Base-by-base conservation (phyloP, 345 rosid genomes). In the Pugionium dolabratum region DNA sequence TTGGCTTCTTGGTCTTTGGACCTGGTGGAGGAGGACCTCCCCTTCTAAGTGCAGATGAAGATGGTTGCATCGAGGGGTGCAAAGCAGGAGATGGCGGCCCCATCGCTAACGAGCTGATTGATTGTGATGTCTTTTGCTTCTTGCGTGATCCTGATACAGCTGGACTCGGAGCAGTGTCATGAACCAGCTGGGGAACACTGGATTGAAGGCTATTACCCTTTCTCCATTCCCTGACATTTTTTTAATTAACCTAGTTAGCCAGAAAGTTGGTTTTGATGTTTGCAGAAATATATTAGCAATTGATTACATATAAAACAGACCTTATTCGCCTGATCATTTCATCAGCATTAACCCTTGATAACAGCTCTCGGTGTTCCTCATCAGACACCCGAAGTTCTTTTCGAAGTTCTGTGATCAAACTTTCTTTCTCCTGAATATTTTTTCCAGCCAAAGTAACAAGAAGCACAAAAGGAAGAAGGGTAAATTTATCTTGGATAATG, bases 361-460 rank as follows among this genome's bases (percentile, higher is more conserved):
- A 75, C 62, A 89, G 84, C 84, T 79, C 85, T 65, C 99, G 77
- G 57, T 95, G 98, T 80, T 91, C 96, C 79, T 91, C 94, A 76
- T 91, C 99, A 72, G 98, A 89, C 52, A 95, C 97, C 75, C 96
- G 79, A 67, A 95, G 79, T 78, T 95, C 99, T 78, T 84, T 89
- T 74, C 99, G 83, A 36, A 95, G 96, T 79, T 95, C 96, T 11
- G 99, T 88, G 69, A 95, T 91, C 75, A 95, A 77, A 76, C 94
- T 79, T 75, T 95, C 98, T 71, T 95, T 89, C 74, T 89, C 99
- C 99, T 91, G 84, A 70, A 71, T 32, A 64, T 7, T 60, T 32
- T 51, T 28, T 9, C 45, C 35, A 27, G 29, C 4, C 6, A 57
- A 18, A 57, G 29, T 18, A 44, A 62, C 34, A 62, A 48, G 39